Conservation (phyloP, 1,139 yeast genomes). For the Geotrichum fermentans region DNA sequence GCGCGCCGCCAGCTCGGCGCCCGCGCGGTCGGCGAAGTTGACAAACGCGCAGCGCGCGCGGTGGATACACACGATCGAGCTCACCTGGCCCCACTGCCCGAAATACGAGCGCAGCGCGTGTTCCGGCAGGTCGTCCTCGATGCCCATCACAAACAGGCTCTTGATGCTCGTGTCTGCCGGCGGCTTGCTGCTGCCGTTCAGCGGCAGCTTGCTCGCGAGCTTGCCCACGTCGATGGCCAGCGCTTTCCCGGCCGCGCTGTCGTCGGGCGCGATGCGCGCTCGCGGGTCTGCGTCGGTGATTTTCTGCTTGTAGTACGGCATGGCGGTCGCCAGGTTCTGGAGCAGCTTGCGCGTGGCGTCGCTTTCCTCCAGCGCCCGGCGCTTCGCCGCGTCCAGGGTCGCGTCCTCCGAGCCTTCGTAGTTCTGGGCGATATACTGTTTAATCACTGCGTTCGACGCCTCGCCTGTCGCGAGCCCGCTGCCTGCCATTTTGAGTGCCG, state of each 20-base stretch:
- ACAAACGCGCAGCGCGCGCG: conserved; percentile 64
- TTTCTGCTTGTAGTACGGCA: conserved; percentile 33
- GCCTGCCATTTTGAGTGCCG: conserved; percentile 74
- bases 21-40: conserved; percentile 45
- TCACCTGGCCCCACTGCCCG: conserved; percentile 43
- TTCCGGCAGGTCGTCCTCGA: conserved; percentile 62
- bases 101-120: conserved; percentile 51
- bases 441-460: conserved; percentile 44
- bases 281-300: conserved; percentile 7
- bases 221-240: conserved; percentile 45
- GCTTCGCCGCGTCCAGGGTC: conserved; percentile 31
- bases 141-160: conserved; percentile 69
- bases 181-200: conserved; percentile 45
- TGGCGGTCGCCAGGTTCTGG: conserved; percentile 41
- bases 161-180: conserved; percentile 45
- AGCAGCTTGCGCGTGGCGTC: conserved; percentile 41
- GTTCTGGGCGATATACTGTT: conserved; percentile 50
- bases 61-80: conserved; percentile 52
- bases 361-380: conserved; percentile 30
- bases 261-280: conserved; percentile 1
- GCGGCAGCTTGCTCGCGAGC: conserved; percentile 53
- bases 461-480: conserved; percentile 31
- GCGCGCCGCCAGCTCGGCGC: conserved; percentile 54
- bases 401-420: conserved; percentile 39
- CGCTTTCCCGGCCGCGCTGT: conserved; percentile 22